These are phyloP conservation scores for Cyclospora cayetanensis DNA, from an alignment of 169 alveolate species.

Conservation along the genomic window DNA sequence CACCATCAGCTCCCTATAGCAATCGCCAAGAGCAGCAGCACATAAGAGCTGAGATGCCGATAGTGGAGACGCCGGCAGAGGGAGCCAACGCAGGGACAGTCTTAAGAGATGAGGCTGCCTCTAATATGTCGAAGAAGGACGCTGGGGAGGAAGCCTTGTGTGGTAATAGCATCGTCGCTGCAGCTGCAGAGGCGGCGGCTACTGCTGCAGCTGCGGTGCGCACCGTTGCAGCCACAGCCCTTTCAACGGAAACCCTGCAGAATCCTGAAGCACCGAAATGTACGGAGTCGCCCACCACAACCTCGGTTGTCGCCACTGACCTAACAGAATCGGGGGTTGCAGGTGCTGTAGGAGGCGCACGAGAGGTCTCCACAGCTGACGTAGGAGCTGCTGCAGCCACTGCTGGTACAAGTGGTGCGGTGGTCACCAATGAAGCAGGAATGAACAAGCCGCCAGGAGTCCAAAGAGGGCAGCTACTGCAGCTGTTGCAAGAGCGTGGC, in stretches of 20 bases:
- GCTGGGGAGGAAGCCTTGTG: not conserved
- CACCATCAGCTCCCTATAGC: not conserved
- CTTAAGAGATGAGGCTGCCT: not conserved
- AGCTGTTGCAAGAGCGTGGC: not conserved
- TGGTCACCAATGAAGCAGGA: not conserved
- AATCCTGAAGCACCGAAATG: not conserved
- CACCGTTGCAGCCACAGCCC: constrained; percentile 54
- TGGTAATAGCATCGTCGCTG: constrained; percentile 22
- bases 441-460: not conserved
- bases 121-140: not conserved
- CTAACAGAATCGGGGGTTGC: not conserved
- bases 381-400: constrained; percentile 48
- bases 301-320: constrained; percentile 16
- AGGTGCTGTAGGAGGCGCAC: not conserved
- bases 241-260: not conserved
- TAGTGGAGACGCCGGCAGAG: not conserved
- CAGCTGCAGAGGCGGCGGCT: constrained; percentile 63
- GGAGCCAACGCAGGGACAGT: not conserved
- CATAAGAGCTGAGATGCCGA: not conserved
- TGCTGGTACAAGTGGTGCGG: constrained; percentile 4
- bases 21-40: not conserved
- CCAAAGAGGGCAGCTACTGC: not conserved
- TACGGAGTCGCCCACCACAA: not conserved
- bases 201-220: constrained; percentile 65
- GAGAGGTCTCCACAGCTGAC: constrained; percentile 24